Percentiles rank a stretch among this genome's conserved stretches.
Evolutionary conservation across 2,329 filamentous ascomycete genomes (phyloP).

Genomic region (Apiospora aurea): DNA sequence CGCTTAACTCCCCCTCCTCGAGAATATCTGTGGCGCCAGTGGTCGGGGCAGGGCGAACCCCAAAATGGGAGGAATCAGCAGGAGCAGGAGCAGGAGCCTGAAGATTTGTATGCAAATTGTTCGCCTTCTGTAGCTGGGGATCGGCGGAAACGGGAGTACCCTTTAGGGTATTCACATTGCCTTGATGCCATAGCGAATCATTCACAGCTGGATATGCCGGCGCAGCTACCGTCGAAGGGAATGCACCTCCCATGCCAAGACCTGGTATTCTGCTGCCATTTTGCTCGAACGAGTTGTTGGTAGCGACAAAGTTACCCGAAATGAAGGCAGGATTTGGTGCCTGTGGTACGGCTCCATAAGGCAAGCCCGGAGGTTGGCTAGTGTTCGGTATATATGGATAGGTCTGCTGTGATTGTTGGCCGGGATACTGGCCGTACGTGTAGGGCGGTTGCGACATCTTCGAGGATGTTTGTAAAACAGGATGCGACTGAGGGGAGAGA

Average conservation of each 20-base stretch:
- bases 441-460: slow-evolving; percentile 23
- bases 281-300: slow-evolving; percentile 30
- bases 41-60: background rate
- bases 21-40: slow-evolving; percentile 27
- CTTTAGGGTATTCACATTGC: background rate
- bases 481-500: background rate
- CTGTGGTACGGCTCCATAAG: slow-evolving; percentile 16
- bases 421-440: slow-evolving; percentile 15
- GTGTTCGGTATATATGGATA: slow-evolving; percentile 28
- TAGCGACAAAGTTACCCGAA: slow-evolving; percentile 20
- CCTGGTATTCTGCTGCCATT: slow-evolving; percentile 26
- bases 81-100: background rate
- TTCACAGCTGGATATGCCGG: background rate
- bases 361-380: slow-evolving; percentile 19
- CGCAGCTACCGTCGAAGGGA: background rate
- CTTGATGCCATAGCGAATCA: slow-evolving; percentile 9
- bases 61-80: background rate
- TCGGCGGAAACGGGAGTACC: background rate
- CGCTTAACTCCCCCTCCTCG: slow-evolving; percentile 82
- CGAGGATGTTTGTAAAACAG: background rate
- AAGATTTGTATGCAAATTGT: background rate
- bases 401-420: slow-evolving; percentile 26
- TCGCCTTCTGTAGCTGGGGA: background rate
- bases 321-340: background rate
- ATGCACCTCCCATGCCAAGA: slow-evolving; percentile 17